phyloP scores from a whole-genome alignment of 2,329 filamentous ascomycete species.

The Ceratocystiopsis minuta region DNA sequence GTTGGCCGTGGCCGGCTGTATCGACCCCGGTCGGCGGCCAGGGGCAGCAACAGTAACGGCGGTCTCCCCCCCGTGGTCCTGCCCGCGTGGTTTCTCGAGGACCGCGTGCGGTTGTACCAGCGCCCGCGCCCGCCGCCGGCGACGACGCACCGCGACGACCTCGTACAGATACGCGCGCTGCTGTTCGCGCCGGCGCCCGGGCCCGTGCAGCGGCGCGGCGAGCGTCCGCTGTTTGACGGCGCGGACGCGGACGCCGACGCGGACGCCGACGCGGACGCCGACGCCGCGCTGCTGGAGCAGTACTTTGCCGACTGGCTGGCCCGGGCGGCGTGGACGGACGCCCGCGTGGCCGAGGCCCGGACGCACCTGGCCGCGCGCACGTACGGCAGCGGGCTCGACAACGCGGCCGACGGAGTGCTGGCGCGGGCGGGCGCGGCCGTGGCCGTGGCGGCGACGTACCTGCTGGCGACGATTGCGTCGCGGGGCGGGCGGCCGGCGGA shows the following conservation, averaged over 20 bases:
- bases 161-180: no score
- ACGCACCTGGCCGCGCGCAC: not conserved
- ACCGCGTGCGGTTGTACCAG: slow-evolving; percentile 25
- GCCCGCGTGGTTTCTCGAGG: slow-evolving; percentile 36
- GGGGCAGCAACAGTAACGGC: slow-evolving; percentile 1
- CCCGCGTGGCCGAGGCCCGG: slow-evolving; percentile 2
- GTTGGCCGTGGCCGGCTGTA: slow-evolving; percentile 11
- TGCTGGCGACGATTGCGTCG: slow-evolving; percentile 2
- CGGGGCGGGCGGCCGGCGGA: no score
- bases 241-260: no score
- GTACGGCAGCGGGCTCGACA: not conserved
- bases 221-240: no score
- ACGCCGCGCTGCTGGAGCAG: not conserved
- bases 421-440: slow-evolving; percentile 4
- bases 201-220: no score
- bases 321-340: slow-evolving; percentile 6
- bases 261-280: not conserved
- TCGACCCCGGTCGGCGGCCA: not conserved
- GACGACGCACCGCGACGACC: no score
- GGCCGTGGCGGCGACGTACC: slow-evolving; percentile 3
- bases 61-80: slow-evolving; percentile 31
- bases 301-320: slow-evolving; percentile 4
- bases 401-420: not conserved
- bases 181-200: no score
- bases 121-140: no score